Conservation (phyloP, 257 asterid genomes). For the Gentiana straminea region DNA sequence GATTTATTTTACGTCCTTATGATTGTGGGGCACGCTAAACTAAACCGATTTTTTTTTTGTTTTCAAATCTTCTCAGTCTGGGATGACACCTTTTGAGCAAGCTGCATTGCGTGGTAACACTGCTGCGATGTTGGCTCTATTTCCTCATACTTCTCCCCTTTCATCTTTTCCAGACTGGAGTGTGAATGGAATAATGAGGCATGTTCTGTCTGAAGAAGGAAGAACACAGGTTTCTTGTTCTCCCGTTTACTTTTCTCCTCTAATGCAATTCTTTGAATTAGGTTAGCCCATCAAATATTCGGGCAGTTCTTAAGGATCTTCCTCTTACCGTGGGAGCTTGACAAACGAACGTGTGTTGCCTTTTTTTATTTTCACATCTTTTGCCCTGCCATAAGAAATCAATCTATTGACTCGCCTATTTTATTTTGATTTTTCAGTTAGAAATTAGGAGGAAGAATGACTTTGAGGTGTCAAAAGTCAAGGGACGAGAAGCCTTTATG, state of each 20-base stretch:
- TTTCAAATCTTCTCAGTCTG: background rate
- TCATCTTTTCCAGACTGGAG: slow-evolving; percentile 21
- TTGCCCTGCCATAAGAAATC: no score
- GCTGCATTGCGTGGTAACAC: background rate
- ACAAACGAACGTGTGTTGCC: background rate
- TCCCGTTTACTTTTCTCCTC: background rate
- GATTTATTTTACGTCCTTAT: no score
- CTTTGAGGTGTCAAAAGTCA: background rate
- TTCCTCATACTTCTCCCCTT: slow-evolving; percentile 16
- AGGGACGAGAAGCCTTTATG: slow-evolving; percentile 11
- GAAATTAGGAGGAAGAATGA: background rate
- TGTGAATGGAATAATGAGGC: slow-evolving; percentile 11
- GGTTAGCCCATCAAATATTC: background rate
- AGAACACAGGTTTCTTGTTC: slow-evolving; percentile 10
- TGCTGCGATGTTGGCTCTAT: slow-evolving; percentile 10
- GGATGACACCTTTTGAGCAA: slow-evolving; percentile 7
- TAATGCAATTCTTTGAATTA: background rate
- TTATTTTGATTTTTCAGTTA: slow-evolving; percentile 7
- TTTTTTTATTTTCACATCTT: background rate
- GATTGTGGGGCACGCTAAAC: no score
- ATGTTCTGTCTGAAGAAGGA: slow-evolving; percentile 10
- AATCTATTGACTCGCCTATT: no score
- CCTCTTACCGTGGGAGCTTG: background rate
- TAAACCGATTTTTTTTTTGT: no score
- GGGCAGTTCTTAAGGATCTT: background rate